phyloP scores from a whole-genome alignment of 169 alveolate species.

The Cryptosporidium ryanae region DNA sequence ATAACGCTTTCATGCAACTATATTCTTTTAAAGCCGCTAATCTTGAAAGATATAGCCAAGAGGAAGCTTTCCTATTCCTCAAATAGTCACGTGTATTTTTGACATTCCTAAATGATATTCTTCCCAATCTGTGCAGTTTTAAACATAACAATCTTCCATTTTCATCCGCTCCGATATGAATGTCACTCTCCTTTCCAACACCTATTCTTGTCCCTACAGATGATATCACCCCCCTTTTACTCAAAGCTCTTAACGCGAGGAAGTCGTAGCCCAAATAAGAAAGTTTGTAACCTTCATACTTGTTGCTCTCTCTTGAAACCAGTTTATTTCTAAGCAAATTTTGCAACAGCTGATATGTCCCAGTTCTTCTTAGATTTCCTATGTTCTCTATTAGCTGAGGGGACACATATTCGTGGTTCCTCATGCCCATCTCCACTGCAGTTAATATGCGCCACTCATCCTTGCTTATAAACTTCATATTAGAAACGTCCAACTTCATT shows the following conservation, averaged over 20 bases:
- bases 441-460: slow-evolving; percentile 93
- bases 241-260: slow-evolving; percentile 95
- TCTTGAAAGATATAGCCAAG: slow-evolving; percentile 98
- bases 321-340: slow-evolving; percentile 92
- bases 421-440: slow-evolving; percentile 99
- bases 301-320: slow-evolving; percentile 91
- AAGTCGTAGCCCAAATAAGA: slow-evolving; percentile 98
- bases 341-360: slow-evolving; percentile 87
- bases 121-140: slow-evolving; percentile 94
- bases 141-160: slow-evolving; percentile 90
- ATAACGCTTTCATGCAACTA: slow-evolving; percentile 94
- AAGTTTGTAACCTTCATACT: slow-evolving; percentile 97
- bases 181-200: slow-evolving; percentile 99
- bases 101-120: slow-evolving; percentile 97
- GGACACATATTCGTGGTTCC: slow-evolving; percentile 98
- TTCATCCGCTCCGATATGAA: slow-evolving; percentile 92
- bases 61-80: slow-evolving; percentile 93
- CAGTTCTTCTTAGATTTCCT: slow-evolving; percentile 93
- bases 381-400: slow-evolving; percentile 94
- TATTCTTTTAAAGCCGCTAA: slow-evolving; percentile 98
- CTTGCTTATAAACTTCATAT: slow-evolving; percentile 83
- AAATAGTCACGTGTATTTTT: slow-evolving; percentile 98
- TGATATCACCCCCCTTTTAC: slow-evolving; percentile 92
- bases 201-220: slow-evolving; percentile 95
- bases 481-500: slow-evolving; percentile 77